Percentiles rank a stretch among this genome's conserved stretches.
Conservation (phyloP, 2,329 filamentous ascomycete genomes). For the Botryotinia calthae region DNA sequence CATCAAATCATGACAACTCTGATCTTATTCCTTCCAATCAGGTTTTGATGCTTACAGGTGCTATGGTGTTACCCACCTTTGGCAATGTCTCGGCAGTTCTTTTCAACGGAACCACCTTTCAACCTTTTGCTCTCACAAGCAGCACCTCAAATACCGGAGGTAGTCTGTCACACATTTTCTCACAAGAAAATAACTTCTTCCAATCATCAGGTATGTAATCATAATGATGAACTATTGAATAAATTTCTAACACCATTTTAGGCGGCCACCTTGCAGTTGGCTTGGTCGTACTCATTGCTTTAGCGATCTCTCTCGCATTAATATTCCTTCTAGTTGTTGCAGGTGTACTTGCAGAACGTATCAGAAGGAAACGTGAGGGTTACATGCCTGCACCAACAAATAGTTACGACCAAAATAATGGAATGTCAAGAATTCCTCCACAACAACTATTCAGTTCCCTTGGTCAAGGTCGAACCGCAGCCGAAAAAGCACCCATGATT, state of each 20-base stretch:
- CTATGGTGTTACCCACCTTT: slow-evolving; percentile 70
- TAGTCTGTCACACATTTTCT: slow-evolving; percentile 78
- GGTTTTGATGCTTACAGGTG: slow-evolving; percentile 79
- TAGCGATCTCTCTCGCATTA: slow-evolving; percentile 73
- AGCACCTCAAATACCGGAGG: slow-evolving; percentile 63
- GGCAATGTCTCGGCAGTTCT: slow-evolving; percentile 82
- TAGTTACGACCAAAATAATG: slow-evolving; percentile 58
- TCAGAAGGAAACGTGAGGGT: slow-evolving; percentile 74
- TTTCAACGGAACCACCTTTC: slow-evolving; percentile 77
- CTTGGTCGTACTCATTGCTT: slow-evolving; percentile 75
- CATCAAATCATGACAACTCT: slow-evolving; percentile 62
- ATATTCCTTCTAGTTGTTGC: slow-evolving; percentile 75
- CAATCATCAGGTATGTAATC: slow-evolving; percentile 54
- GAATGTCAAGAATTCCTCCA: slow-evolving; percentile 59
- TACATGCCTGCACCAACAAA: slow-evolving; percentile 74
- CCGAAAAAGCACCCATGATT: slow-evolving; percentile 36
- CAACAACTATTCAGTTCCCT: slow-evolving; percentile 47
- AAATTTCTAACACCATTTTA: slow-evolving; percentile 35
- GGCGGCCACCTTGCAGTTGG: slow-evolving; percentile 65
- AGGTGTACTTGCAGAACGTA: slow-evolving; percentile 72
- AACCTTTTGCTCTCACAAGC: slow-evolving; percentile 78
- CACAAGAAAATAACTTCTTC: slow-evolving; percentile 78
- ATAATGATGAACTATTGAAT: slow-evolving; percentile 18
- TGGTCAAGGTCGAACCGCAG: slow-evolving; percentile 35
- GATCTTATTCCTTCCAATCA: slow-evolving; percentile 64